A percentile compares a stretch with the other conserved stretches of the same genome.
These are phyloP conservation scores for Jamesozyma gamospora DNA, from an alignment of 805 yeast genomes.

Conservation along the genomic window DNA sequence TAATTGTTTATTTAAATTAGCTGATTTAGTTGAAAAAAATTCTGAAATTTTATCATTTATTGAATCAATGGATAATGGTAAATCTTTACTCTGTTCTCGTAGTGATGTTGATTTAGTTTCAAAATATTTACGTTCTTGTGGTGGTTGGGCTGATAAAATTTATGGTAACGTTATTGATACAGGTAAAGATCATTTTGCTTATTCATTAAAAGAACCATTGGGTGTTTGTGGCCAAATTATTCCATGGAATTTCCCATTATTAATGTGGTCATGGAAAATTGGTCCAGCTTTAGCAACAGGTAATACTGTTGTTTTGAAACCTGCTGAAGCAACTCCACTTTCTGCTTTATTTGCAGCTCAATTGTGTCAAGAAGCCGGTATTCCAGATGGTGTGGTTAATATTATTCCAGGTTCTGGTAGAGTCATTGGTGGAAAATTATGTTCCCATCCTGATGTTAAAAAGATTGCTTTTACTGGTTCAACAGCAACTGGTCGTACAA, in stretches of 20 bases:
- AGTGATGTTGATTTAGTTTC: slow-evolving; percentile 69
- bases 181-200: slow-evolving; percentile 61
- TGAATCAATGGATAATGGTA: slow-evolving; percentile 86
- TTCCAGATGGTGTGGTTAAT: slow-evolving; percentile 87
- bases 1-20: slow-evolving; percentile 54
- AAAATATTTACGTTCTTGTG: slow-evolving; percentile 69
- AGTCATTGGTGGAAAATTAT: slow-evolving; percentile 71
- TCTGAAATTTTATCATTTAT: slow-evolving; percentile 65
- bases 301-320: slow-evolving; percentile 77
- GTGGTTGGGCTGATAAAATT: slow-evolving; percentile 86
- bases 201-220: slow-evolving; percentile 78
- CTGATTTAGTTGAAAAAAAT: slow-evolving; percentile 66
- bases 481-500: slow-evolving; percentile 77
- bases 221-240: slow-evolving; percentile 95
- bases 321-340: slow-evolving; percentile 88
- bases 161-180: slow-evolving; percentile 69
- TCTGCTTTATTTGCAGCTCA: slow-evolving; percentile 70
- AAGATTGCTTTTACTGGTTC: slow-evolving; percentile 95
- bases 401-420: slow-evolving; percentile 81
- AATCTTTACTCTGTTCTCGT: slow-evolving; percentile 57
- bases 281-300: slow-evolving; percentile 92
- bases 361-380: slow-evolving; percentile 69
- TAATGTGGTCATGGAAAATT: slow-evolving; percentile 91
- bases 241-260: slow-evolving; percentile 94
- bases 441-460: slow-evolving; percentile 70